Base-by-base conservation (phyloP, 2,329 filamentous ascomycete genomes). In the Claviceps lovelessii region DNA sequence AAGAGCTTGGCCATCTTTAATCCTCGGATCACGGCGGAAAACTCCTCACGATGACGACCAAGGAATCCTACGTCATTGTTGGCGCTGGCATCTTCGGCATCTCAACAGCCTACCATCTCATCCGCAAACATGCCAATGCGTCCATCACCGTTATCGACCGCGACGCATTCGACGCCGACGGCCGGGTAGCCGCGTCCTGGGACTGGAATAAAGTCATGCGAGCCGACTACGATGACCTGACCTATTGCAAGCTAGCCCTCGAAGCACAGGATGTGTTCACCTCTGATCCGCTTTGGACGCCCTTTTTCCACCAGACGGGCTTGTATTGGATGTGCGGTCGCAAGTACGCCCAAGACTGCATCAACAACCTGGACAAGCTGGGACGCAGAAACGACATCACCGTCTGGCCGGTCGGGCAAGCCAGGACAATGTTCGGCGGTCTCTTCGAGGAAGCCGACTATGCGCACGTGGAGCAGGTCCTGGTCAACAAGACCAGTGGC, bases 121-220 rank as follows among this genome's bases (percentile, higher is more conserved):
- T 77, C 56, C 70, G 72, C 54, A 71, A 70, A 55, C 73, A 78
- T 60, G 72, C 76, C 19, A 62, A 72, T 39, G 75, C 76, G 1
- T 68, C 68, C 2, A 70, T 85, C 53, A 80, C 75, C 1, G 65
- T 85, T 2, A 69, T 85, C 31, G 81, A 85, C 67, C 75, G 79
- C 15, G 72, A 77, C 56, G 70, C 73, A 2, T 73, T 69, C 49
- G 75, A 78, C 29, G 75, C 76, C 1, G 68, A 72, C 0, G 67
- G 63, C 53, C 69, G 71, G 3, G 69, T 74, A 29, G 83, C 82
- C 37, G 84, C 84, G 0, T 86, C 84, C 0, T 84, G 80, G 72
- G 84, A 88, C 68, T 82, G 83, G 76, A 87, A 85, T 71, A 87
- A 86, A 67, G 81, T 85, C 33, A 75, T 87, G 17, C 80, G 84